phyloP scores from a whole-genome alignment of 768 basidiomycete species.

The Rhizopogon rudus region DNA sequence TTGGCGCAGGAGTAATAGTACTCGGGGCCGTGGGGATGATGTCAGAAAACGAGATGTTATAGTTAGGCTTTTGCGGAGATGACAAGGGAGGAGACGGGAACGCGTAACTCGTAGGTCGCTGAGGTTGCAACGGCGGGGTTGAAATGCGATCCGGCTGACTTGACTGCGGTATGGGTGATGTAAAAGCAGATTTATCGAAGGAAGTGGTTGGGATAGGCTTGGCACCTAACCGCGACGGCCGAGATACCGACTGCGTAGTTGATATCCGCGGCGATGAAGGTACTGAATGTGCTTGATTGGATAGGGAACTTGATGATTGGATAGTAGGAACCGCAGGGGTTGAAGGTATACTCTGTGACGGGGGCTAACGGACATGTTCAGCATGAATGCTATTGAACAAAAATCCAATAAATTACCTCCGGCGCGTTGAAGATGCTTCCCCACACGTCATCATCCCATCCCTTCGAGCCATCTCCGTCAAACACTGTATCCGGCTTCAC shows the following conservation, averaged over 20 bases:
- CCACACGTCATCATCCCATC: slow-evolving; percentile 87
- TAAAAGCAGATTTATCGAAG: slow-evolving; percentile 26
- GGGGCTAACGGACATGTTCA: neutral
- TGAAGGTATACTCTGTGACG: slow-evolving; percentile 22
- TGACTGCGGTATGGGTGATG: slow-evolving; percentile 17
- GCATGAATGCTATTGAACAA: neutral
- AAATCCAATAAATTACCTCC: slow-evolving; percentile 17
- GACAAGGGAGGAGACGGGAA: slow-evolving; percentile 3
- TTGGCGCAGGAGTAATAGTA: slow-evolving; percentile 8
- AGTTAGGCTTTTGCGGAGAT: slow-evolving; percentile 45
- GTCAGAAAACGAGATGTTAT: slow-evolving; percentile 44
- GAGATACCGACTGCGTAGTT: slow-evolving; percentile 26
- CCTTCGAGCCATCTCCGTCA: slow-evolving; percentile 28
- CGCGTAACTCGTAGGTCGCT: slow-evolving; percentile 9
- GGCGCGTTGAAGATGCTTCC: slow-evolving; percentile 61
- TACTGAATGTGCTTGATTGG: slow-evolving; percentile 29
- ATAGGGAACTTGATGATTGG: neutral
- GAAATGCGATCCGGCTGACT: slow-evolving; percentile 13
- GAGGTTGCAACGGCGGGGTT: slow-evolving; percentile 18
- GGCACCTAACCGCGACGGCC: slow-evolving; percentile 36
- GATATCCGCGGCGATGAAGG: slow-evolving; percentile 33
- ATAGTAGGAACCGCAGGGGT: slow-evolving; percentile 3
- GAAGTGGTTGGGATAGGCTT: slow-evolving; percentile 31
- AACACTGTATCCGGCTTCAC: slow-evolving; percentile 40
- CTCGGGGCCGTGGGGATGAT: slow-evolving; percentile 16